Percentiles rank a stretch among this genome's conserved stretches.
These are phyloP conservation scores for Monosporascus sp. DNA, from an alignment of 2,329 filamentous ascomycete species.

Conservation along the genomic window DNA sequence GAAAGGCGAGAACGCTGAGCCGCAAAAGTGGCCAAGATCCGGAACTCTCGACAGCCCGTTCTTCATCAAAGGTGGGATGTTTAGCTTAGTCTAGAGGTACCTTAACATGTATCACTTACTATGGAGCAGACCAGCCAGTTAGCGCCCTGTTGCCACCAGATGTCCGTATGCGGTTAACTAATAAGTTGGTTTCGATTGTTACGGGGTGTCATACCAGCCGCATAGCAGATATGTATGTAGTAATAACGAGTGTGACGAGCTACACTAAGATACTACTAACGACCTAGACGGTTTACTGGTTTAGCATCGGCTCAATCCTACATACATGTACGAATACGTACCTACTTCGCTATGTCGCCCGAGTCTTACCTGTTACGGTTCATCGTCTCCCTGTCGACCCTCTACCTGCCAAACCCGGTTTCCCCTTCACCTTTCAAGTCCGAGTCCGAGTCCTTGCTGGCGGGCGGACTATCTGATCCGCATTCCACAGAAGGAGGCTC, in stretches of 20 bases:
- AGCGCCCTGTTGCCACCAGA: no score
- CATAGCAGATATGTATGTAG: neutral
- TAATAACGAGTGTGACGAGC: neutral
- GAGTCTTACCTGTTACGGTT: neutral
- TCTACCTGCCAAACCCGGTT: no score
- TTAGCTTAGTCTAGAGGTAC: no score
- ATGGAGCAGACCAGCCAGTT: no score
- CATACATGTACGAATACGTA: neutral
- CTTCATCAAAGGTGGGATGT: no score
- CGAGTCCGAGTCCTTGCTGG: no score
- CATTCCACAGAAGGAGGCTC: neutral
- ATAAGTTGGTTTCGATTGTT: no score
- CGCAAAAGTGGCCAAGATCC: no score
- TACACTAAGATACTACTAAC: neutral
- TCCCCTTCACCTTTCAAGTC: neutral
- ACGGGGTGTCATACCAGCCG: neutral
- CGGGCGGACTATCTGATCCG: neutral
- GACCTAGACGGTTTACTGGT: neutral
- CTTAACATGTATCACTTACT: no score
- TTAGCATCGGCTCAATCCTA: neutral
- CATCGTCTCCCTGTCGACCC: neutral
- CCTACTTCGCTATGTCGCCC: neutral
- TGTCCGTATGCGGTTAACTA: neutral
- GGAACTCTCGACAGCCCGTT: no score
- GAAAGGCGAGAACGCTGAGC: no score